Evolutionary conservation across 768 basidiomycete genomes (phyloP), one percentile per base, ranked within the genome.

Genomic region (Paxillus rubicundulus): DNA sequence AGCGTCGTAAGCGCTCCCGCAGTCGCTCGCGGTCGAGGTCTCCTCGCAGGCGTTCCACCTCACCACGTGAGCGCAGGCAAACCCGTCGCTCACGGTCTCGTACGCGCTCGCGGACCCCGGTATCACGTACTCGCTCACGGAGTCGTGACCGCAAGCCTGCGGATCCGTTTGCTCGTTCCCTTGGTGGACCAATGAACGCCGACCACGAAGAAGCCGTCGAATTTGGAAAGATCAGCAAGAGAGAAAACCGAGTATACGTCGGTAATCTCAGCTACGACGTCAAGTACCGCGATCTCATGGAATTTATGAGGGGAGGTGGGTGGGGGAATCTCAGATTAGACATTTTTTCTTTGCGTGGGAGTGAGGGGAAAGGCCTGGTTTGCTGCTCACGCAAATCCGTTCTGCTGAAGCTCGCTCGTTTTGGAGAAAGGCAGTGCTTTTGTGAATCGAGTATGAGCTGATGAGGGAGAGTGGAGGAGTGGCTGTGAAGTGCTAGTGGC

Each of bases 261-360:
- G 96, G 97, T 68, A 99, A 99, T 72, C 84, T 99, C 74, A 92
- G 91, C 70, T 99, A 98, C 80, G 92, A 96, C 72, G 92, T 94
- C 85, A 95, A 88, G 76, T 98, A 96, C 77, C 84, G 93, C 75
- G 97, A 98, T 78, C 80, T 99, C 73, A 93, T 95, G 84, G 93
- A 98, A 85, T 98, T 97, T 71, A 96, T 97, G 93, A 83, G 91
- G 87, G 91, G 92, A 93, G 94, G 95, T 97, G 91, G 88, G 95
- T 94, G 76, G 84, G 82, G 84, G 86, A 81, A 83, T 84, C 77
- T 77, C 74, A 80, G 76, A 66, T 76, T 73, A 72, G 70, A 70
- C 52, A 59, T 71, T 85, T 75, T 82, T 80, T 71, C 74, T 70
- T 75, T 65, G 72, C 64, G 58, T 67, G 71, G 59, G 64, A 66